Base-by-base conservation (phyloP, 1,139 yeast species). In the Yamadazyma dushanensis region DNA sequence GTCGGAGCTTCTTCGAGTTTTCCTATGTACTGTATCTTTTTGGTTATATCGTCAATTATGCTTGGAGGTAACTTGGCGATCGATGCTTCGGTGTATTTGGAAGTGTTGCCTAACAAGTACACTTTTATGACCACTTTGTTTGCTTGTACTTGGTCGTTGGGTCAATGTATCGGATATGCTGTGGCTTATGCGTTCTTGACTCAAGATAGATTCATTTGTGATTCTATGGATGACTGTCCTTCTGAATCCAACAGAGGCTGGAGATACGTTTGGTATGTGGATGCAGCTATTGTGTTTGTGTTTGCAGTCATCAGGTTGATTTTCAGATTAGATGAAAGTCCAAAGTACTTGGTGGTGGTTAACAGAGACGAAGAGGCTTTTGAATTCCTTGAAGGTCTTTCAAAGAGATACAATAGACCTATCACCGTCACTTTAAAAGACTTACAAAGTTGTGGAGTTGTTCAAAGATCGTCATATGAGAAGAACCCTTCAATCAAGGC, bases 141-240 rank as follows among this genome's bases (percentile, higher is more conserved):
- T 44, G 69, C 69, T 5, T 57, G 58, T 29, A 62, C 57, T 42
- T 63, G 70, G 69, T 61, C 67, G 8, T 46, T 63, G 25, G 69
- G 69, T 20, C 68, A 62, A 40, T 54, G 59, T 24, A 47, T 62
- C 29, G 61, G 65, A 3, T 60, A 57, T 21, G 48, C 57, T 13
- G 44, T 63, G 18, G 66, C 67, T 2, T 64, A 53, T 45, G 66
- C 63, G 0, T 62, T 63, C 35, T 51, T 63, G 36, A 26, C 38
- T n/a, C 41, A 42, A 8, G 44, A 66, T 61, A 29, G 51, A 47
- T 33, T 46, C 55, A 43, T 53, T 15, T 63, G 68, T 46, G 40
- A 39, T 14, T 42, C 50, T 15, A 46, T 43, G 8, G 66, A 50
- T n/a, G 35, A 57, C 38, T 64, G 70, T 46, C 63, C 63, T 8